Conservation (phyloP, 2,329 filamentous ascomycete species). For the Colletotrichum sp. region DNA sequence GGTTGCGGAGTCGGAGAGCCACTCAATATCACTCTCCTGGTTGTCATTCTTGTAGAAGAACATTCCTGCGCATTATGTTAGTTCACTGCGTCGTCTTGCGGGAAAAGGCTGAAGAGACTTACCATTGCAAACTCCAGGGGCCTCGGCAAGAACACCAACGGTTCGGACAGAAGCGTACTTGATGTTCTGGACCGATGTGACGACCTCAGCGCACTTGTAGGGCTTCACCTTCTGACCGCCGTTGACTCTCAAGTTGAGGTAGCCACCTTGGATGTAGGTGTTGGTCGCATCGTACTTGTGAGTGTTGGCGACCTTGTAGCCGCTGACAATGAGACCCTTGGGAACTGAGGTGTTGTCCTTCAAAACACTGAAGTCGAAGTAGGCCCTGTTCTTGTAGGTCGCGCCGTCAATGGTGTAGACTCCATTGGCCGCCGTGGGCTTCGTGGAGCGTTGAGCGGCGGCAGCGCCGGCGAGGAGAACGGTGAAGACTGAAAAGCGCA, state of each 20-base stretch:
- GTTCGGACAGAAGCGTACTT: slow-evolving; percentile 32
- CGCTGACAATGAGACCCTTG: slow-evolving; percentile 23
- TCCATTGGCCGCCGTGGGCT: neutral
- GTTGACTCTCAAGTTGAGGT: slow-evolving; percentile 30
- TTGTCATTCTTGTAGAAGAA: slow-evolving; percentile 31
- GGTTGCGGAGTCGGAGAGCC: slow-evolving; percentile 31
- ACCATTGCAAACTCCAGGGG: slow-evolving; percentile 34
- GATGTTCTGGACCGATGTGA: slow-evolving; percentile 28
- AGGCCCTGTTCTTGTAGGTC: neutral
- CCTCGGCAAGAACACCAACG: slow-evolving; percentile 28
- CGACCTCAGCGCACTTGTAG: slow-evolving; percentile 26
- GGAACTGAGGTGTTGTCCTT: slow-evolving; percentile 18
- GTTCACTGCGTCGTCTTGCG: neutral
- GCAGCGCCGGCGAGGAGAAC: neutral
- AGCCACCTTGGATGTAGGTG: slow-evolving; percentile 26
- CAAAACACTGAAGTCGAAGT: slow-evolving; percentile 1
- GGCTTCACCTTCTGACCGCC: slow-evolving; percentile 28
- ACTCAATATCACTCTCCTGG: slow-evolving; percentile 35
- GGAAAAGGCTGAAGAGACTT: neutral
- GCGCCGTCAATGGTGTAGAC: neutral
- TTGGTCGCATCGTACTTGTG: slow-evolving; percentile 19
- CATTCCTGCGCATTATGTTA: slow-evolving; percentile 25
- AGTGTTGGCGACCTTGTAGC: slow-evolving; percentile 20
- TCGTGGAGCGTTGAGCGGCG: neutral
- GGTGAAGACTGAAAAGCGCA: neutral